Evolutionary conservation across 495 filamentous ascomycete species (phyloP).

Genomic region (Xylaria acuta): DNA sequence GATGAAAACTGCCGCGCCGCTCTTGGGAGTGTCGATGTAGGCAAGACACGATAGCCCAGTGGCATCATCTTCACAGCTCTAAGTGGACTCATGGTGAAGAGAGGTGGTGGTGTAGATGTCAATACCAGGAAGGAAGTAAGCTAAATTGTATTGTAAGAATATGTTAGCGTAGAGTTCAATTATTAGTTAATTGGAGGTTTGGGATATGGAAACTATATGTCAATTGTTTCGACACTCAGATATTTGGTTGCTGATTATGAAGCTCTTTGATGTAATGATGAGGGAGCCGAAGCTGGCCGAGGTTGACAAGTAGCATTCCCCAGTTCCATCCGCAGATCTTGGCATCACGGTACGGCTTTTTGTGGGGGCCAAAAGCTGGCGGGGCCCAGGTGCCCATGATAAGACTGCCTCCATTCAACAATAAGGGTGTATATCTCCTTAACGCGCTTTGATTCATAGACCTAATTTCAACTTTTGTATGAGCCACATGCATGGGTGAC

Average conservation of each 20-base stretch:
- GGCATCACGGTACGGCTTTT: too few relatives aligned
- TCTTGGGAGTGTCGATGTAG: slow-evolving; percentile 50
- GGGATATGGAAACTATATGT: neutral
- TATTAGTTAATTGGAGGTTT: neutral
- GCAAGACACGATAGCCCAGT: slow-evolving; percentile 62
- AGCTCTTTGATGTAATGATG: slow-evolving; percentile 14
- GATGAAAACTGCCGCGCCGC: slow-evolving; percentile 62
- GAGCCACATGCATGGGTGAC: neutral
- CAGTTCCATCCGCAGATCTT: neutral
- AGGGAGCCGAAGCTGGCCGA: slow-evolving; percentile 43
- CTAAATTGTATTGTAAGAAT: neutral
- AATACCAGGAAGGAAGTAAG: neutral
- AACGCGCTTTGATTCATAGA: neutral
- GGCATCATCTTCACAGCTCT: slow-evolving; percentile 59
- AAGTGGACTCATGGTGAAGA: slow-evolving; percentile 59
- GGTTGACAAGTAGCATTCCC: slow-evolving; percentile 28
- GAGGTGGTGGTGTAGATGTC: neutral
- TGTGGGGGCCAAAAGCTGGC: neutral
- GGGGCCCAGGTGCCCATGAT: neutral
- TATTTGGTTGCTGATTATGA: neutral
- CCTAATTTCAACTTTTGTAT: neutral
- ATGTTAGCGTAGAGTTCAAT: neutral
- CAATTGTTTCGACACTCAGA: neutral
- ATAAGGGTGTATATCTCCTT: neutral
- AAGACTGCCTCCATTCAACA: neutral